Evolutionary conservation across 2,329 filamentous ascomycete species (phyloP).

Genomic region (Claviceps pazoutovae): DNA sequence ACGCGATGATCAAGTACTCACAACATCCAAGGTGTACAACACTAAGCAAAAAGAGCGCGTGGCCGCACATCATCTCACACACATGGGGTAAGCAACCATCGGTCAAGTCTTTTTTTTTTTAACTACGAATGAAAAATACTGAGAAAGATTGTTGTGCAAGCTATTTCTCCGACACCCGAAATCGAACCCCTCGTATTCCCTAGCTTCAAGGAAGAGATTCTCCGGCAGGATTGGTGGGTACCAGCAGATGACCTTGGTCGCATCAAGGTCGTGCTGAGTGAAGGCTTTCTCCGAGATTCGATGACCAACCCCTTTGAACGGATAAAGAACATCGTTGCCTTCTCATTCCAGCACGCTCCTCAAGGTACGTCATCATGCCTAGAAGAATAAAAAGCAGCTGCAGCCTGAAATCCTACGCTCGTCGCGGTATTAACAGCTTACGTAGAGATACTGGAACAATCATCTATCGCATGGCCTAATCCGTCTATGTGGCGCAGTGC

Average conservation of each 20-base stretch:
- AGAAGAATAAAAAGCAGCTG: neutral
- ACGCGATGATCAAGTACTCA: neutral
- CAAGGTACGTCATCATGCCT: slow-evolving; percentile 37
- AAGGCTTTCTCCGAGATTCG: slow-evolving; percentile 49
- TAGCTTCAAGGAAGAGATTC: slow-evolving; percentile 51
- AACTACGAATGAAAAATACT: slow-evolving; percentile 8
- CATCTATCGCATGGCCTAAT: slow-evolving; percentile 70
- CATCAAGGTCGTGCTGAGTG: slow-evolving; percentile 63
- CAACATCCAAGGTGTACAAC: slow-evolving; percentile 33
- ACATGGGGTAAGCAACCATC: slow-evolving; percentile 23
- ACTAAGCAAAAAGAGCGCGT: slow-evolving; percentile 35
- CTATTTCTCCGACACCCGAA: slow-evolving; percentile 42
- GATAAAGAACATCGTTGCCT: slow-evolving; percentile 58
- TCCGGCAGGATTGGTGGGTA: slow-evolving; percentile 59
- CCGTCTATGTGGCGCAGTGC: slow-evolving; percentile 49
- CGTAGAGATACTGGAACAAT: slow-evolving; percentile 54
- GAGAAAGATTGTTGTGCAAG: slow-evolving; percentile 15
- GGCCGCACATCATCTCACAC: slow-evolving; percentile 36
- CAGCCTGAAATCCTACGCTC: neutral
- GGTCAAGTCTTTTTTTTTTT: neutral
- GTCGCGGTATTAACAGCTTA: neutral
- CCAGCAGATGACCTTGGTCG: slow-evolving; percentile 57
- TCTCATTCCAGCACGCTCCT: slow-evolving; percentile 78
- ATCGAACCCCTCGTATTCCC: slow-evolving; percentile 57
- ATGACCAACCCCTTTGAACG: slow-evolving; percentile 43